Percentiles rank a stretch among this genome's conserved stretches.
phyloP scores from a whole-genome alignment of 2,329 filamentous ascomycete species.

The Cercospora citrullina region DNA sequence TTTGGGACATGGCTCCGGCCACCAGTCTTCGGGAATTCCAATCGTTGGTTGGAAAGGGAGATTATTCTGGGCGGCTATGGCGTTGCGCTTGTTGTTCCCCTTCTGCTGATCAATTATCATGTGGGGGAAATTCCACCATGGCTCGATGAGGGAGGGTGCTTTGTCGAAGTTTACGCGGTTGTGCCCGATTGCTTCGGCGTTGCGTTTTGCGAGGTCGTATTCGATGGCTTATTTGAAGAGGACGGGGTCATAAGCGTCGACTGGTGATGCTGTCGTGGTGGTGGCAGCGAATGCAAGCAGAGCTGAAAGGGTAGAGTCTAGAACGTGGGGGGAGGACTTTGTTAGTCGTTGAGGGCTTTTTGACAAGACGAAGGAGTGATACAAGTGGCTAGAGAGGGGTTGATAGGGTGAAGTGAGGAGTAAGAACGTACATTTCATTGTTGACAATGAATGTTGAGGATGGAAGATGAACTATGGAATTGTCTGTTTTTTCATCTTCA shows the following conservation, averaged over 20 bases:
- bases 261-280: background rate
- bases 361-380: no score
- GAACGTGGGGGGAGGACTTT: background rate
- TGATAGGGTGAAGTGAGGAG: no score
- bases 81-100: background rate
- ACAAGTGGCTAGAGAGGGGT: no score
- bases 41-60: no score
- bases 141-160: background rate
- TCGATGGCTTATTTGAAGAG: background rate
- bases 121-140: background rate
- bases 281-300: background rate
- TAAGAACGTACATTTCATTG: background rate
- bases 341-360: background rate
- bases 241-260: background rate
- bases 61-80: no score
- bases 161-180: background rate
- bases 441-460: background rate
- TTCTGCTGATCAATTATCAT: background rate
- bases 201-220: background rate
- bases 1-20: no score
- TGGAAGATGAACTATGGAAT: background rate
- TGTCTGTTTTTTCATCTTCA: background rate
- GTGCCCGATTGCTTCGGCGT: background rate
- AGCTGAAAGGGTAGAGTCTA: background rate
- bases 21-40: no score